phyloP scores from a whole-genome alignment of 2,329 filamentous ascomycete species.

The Fusarium sp. region DNA sequence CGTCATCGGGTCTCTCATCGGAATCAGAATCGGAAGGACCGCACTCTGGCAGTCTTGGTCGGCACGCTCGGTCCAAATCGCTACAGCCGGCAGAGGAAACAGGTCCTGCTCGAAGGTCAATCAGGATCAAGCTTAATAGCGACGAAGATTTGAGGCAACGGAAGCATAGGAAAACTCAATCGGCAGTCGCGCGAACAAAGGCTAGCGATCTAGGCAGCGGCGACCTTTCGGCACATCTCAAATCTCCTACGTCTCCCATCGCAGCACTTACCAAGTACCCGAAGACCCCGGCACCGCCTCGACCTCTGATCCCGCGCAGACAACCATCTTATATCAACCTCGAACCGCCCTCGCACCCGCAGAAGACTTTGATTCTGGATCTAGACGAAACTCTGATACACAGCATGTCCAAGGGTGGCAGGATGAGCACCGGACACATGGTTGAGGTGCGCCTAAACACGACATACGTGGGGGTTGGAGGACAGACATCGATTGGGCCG shows the following conservation, averaged over 20 bases:
- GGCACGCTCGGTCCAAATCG: constrained; percentile 74
- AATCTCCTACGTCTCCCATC: constrained; percentile 89
- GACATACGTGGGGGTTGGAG: constrained; percentile 73
- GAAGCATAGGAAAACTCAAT: constrained; percentile 73
- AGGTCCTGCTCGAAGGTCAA: constrained; percentile 76
- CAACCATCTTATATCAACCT: constrained; percentile 86
- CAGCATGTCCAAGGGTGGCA: constrained; percentile 94
- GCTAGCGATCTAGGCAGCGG: constrained; percentile 52
- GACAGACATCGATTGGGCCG: constrained; percentile 69
- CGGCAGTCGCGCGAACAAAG: constrained; percentile 57
- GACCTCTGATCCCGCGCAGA: constrained; percentile 87
- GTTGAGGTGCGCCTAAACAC: constrained; percentile 93
- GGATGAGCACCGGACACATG: constrained; percentile 98
- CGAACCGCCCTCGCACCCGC: constrained; percentile 67
- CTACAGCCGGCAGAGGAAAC: constrained; percentile 70
- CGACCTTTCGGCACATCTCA: constrained; percentile 81
- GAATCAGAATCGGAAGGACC: constrained; percentile 73
- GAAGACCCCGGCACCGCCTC: constrained; percentile 86
- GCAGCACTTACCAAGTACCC: constrained; percentile 88
- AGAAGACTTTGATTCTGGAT: constrained; percentile 95
- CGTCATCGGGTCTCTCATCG: constrained; percentile 75
- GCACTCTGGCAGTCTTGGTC: constrained; percentile 44
- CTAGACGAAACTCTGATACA: constrained; percentile 98
- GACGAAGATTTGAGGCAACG: constrained; percentile 80
- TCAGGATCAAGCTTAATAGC: constrained; percentile 88